phyloP scores from a whole-genome alignment of 192 early-diverging fungal genomes.

The Mortierella antarctica region DNA sequence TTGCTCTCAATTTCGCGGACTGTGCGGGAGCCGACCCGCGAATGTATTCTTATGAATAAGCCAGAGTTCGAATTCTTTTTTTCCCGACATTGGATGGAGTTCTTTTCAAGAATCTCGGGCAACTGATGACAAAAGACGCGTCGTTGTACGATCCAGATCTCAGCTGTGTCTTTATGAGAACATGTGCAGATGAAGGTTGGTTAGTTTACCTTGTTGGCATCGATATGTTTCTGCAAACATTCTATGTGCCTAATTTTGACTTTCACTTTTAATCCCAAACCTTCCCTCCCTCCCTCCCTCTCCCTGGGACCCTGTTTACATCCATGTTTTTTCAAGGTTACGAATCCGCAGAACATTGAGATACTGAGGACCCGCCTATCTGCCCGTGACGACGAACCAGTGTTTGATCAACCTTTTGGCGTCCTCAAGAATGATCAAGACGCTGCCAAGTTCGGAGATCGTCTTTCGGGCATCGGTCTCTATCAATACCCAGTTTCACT shows the following conservation, averaged over 20 bases:
- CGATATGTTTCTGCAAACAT: background rate
- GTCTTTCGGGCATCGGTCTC: background rate
- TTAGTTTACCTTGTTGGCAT: background rate
- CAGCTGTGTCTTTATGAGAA: conserved; percentile 3
- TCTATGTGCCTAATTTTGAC: background rate
- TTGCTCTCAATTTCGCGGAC: no score
- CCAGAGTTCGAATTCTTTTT: background rate
- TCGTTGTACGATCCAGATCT: conserved; percentile 3
- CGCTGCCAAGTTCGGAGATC: background rate
- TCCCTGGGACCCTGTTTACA: background rate
- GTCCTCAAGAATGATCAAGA: background rate
- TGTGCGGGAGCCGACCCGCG: no score
- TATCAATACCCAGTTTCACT: background rate
- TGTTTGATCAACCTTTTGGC: conserved; percentile 8
- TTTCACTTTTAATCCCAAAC: background rate
- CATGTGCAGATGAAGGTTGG: conserved; percentile 13
- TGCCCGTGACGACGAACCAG: background rate
- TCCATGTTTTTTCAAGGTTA: background rate
- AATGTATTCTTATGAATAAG: no score
- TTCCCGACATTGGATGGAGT: conserved; percentile 4
- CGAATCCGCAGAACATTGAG: background rate
- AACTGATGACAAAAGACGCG: background rate
- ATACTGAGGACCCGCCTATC: background rate
- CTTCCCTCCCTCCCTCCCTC: background rate
- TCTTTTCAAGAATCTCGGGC: background rate